Percentiles rank a stretch among this genome's conserved stretches.
Conservation (phyloP, 139 green algal species). For the Volvox africanus region DNA sequence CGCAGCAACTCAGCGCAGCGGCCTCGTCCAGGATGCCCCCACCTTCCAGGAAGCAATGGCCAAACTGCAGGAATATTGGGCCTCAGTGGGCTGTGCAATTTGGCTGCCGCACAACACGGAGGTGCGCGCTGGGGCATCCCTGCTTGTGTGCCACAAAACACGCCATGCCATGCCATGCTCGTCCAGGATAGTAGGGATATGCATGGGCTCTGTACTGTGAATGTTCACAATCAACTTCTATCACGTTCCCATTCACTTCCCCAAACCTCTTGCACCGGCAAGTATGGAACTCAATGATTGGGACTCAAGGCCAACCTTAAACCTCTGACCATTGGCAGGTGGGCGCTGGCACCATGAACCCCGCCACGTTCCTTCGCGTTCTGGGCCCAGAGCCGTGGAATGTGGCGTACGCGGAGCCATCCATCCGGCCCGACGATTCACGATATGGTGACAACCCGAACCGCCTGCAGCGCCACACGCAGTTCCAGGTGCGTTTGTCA, state of each 20-base stretch:
- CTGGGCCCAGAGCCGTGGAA: constrained; percentile 96
- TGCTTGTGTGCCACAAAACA: background rate
- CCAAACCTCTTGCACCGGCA: too few species aligned
- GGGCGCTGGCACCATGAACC: constrained; percentile 99
- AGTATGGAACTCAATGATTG: too few species aligned
- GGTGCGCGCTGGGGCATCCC: constrained; percentile 51
- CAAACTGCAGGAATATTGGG: constrained; percentile 94
- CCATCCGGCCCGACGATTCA: constrained; percentile 96
- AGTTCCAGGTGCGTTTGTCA: constrained; percentile 86
- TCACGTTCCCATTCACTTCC: too few species aligned
- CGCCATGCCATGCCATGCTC: background rate
- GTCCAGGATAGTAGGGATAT: too few species aligned
- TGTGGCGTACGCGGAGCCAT: constrained; percentile 95
- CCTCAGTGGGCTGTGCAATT: constrained; percentile 85
- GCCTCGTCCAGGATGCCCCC: constrained; percentile 58
- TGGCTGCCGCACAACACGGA: constrained; percentile 98
- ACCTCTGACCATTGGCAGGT: constrained; percentile 64
- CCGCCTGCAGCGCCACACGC: constrained; percentile 97
- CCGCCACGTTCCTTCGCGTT: constrained; percentile 96
- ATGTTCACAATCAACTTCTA: too few species aligned
- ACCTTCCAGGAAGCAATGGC: constrained; percentile 96
- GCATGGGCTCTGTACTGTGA: too few species aligned
- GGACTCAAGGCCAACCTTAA: too few species aligned
- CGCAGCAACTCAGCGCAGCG: background rate
- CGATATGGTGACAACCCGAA: constrained; percentile 99